Evolutionary conservation across 805 yeast species (phyloP).

Genomic region (Nakazawaea wyomingensis): DNA sequence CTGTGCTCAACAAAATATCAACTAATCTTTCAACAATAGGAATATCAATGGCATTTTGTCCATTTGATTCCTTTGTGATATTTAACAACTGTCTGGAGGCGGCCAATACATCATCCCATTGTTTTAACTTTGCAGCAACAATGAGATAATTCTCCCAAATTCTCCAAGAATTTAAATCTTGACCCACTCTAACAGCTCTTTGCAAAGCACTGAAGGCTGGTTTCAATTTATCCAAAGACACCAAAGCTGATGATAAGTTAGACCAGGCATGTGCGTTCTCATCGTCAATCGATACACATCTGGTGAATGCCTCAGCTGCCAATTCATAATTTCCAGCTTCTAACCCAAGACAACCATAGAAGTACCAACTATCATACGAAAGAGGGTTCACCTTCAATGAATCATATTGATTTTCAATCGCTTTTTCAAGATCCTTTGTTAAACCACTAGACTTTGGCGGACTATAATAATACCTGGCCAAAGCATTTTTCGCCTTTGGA

Average conservation of each 20-base stretch:
- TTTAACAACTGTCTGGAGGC: constrained; percentile 66
- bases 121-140: constrained; percentile 75
- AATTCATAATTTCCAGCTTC: constrained; percentile 64
- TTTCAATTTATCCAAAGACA: constrained; percentile 55
- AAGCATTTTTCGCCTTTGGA: constrained; percentile 78
- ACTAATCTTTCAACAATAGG: constrained; percentile 71
- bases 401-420: constrained; percentile 68
- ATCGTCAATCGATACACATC: constrained; percentile 85
- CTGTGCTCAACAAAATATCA: constrained; percentile 51
- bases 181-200: constrained; percentile 68
- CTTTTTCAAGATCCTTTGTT: constrained; percentile 42
- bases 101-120: constrained; percentile 82
- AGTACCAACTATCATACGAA: constrained; percentile 79
- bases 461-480: constrained; percentile 65
- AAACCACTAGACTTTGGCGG: constrained; percentile 56
- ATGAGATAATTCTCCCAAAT: constrained; percentile 83
- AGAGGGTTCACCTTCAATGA: constrained; percentile 70
- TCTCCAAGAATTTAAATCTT: constrained; percentile 74
- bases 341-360: constrained; percentile 86
- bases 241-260: constrained; percentile 76
- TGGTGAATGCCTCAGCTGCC: constrained; percentile 87
- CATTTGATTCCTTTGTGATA: constrained; percentile 47
- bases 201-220: constrained; percentile 85
- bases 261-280: constrained; percentile 84
- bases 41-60: constrained; percentile 67